Percentiles rank a stretch among this genome's conserved stretches.
phyloP scores from a whole-genome alignment of 257 asterid species.

The Nicotiana tabacum region DNA sequence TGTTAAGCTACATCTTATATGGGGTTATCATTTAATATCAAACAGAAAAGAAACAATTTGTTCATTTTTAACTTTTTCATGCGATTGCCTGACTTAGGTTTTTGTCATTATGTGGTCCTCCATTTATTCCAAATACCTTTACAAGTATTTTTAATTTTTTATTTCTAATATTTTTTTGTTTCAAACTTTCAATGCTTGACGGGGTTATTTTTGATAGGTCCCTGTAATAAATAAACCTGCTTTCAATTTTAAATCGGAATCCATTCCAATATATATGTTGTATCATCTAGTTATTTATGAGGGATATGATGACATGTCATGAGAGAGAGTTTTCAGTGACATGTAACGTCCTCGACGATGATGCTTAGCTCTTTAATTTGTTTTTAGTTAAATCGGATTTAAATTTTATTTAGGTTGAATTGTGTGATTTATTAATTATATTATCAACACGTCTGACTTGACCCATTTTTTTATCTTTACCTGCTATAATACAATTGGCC shows the following conservation, averaged over 20 bases:
- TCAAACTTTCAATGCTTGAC: background rate
- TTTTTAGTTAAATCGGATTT: background rate
- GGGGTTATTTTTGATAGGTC: background rate
- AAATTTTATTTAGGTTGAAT: background rate
- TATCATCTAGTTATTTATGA: background rate
- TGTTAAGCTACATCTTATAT: background rate
- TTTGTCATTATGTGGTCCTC: constrained; percentile 18
- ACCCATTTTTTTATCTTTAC: too few species aligned
- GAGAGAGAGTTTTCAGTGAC: background rate
- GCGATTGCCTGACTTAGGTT: constrained; percentile 11
- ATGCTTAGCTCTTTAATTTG: background rate
- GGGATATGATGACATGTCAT: background rate
- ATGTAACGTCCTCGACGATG: background rate
- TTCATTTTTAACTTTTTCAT: constrained; percentile 8
- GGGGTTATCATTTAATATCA: background rate
- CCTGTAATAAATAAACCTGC: background rate
- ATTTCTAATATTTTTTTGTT: background rate
- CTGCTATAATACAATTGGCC: too few species aligned
- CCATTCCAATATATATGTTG: background rate
- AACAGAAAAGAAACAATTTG: background rate
- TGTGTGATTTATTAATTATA: background rate
- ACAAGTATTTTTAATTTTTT: background rate
- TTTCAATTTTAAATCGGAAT: background rate
- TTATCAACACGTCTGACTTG: fast-evolving
- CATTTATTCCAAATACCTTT: background rate